Conservation (phyloP, 2,329 filamentous ascomycete genomes). For the Calonectria hongkongensis region DNA sequence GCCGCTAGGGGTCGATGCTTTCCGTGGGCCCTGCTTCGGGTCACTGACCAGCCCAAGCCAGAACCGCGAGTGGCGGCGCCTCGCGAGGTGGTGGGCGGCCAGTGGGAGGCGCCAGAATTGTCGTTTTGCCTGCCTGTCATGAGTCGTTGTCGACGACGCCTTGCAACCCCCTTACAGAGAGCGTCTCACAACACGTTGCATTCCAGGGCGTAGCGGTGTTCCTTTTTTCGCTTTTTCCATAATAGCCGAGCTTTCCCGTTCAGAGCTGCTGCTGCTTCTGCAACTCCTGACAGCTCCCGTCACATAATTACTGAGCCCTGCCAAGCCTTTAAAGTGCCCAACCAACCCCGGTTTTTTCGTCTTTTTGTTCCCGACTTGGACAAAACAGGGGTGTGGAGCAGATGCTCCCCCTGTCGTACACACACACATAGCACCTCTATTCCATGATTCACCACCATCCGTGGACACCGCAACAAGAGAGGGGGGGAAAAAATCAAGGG, state of each 20-base stretch:
- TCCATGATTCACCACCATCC: conserved; percentile 14
- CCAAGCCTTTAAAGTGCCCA: conserved; percentile 10
- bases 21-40: conserved; percentile 14
- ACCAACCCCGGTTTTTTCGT: conserved; percentile 23
- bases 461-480: conserved; percentile 19
- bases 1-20: conserved; percentile 19
- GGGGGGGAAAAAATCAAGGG: not conserved
- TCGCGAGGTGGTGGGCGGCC: not conserved
- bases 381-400: conserved; percentile 24
- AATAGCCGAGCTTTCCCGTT: conserved; percentile 13
- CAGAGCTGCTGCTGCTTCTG: not conserved
- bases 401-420: conserved; percentile 5
- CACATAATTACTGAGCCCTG: conserved; percentile 15
- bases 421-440: conserved; percentile 1
- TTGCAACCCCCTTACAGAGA: conserved; percentile 1
- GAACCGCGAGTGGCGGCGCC: conserved; percentile 13
- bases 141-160: not conserved
- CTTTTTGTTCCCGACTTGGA: conserved; percentile 1
- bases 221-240: not conserved
- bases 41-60: conserved; percentile 10
- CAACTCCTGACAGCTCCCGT: conserved; percentile 10
- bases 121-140: not conserved
- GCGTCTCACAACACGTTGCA: conserved; percentile 17
- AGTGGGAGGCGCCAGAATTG: not conserved
- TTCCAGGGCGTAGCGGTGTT: not conserved